Conservation (phyloP, 2,329 filamentous ascomycete genomes). For the Emergomyces orientalis region DNA sequence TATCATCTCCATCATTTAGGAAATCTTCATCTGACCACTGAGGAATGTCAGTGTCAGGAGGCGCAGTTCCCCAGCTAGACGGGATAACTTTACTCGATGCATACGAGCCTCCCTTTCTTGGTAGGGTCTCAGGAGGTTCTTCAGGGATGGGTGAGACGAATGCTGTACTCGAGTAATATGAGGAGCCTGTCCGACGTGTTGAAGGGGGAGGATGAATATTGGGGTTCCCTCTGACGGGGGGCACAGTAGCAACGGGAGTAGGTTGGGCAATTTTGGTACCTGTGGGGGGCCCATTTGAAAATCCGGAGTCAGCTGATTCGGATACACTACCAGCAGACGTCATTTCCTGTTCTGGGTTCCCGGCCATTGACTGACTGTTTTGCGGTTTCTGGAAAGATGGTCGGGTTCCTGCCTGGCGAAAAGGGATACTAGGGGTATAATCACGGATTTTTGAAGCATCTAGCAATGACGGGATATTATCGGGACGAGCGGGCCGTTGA, state of each 20-base stretch:
- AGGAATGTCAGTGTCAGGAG: slow-evolving; percentile 41
- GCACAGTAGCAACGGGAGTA: slow-evolving; percentile 16
- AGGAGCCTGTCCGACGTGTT: slow-evolving; percentile 26
- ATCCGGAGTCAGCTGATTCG: slow-evolving; percentile 13
- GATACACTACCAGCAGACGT: slow-evolving; percentile 20
- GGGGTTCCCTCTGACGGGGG: slow-evolving; percentile 20
- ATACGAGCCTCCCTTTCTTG: slow-evolving; percentile 52
- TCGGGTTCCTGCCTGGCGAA: slow-evolving; percentile 16
- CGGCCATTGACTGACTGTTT: neutral
- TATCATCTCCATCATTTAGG: slow-evolving; percentile 18
- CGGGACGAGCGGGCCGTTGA: slow-evolving; percentile 34
- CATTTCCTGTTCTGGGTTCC: slow-evolving; percentile 16
- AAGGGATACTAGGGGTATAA: slow-evolving; percentile 20
- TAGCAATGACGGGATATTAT: slow-evolving; percentile 30
- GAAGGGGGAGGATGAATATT: slow-evolving; percentile 27
- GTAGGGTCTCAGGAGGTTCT: slow-evolving; percentile 48
- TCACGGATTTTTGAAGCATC: slow-evolving; percentile 28
- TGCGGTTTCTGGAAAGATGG: neutral
- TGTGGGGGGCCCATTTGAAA: slow-evolving; percentile 22
- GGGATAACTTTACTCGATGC: slow-evolving; percentile 65
- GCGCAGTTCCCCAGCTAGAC: slow-evolving; percentile 51
- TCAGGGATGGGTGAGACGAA: slow-evolving; percentile 69
- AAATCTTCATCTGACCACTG: slow-evolving; percentile 21
- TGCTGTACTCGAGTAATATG: slow-evolving; percentile 51
- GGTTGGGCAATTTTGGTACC: slow-evolving; percentile 18